Conservation (phyloP, 2,329 filamentous ascomycete species). For the Colletotrichum paranaense region DNA sequence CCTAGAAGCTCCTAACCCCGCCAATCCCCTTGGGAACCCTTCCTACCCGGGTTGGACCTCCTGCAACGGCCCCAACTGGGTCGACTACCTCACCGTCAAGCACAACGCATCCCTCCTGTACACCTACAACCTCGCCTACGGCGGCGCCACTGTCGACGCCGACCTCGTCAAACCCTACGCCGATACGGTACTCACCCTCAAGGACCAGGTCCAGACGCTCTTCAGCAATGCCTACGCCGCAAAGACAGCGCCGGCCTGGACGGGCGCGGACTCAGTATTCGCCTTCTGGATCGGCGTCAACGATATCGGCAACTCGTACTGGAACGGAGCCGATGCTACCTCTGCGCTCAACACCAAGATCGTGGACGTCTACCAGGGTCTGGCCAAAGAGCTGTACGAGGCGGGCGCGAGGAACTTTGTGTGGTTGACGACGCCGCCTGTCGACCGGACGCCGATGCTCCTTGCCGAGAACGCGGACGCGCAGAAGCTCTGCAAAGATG, state of each 20-base stretch:
- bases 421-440: slow-evolving; percentile 68
- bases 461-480: slow-evolving; percentile 49
- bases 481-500: slow-evolving; percentile 50
- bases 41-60: slow-evolving; percentile 62
- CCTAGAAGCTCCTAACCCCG: slow-evolving; percentile 59
- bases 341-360: slow-evolving; percentile 50
- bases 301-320: slow-evolving; percentile 63
- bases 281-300: slow-evolving; percentile 67
- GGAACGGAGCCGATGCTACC: slow-evolving; percentile 42
- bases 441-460: slow-evolving; percentile 64
- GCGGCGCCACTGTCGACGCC: slow-evolving; percentile 65
- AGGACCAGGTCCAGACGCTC: slow-evolving; percentile 57
- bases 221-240: slow-evolving; percentile 42
- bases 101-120: slow-evolving; percentile 58
- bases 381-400: slow-evolving; percentile 59
- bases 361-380: slow-evolving; percentile 54
- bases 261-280: slow-evolving; percentile 52
- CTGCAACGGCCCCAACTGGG: slow-evolving; percentile 63
- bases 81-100: slow-evolving; percentile 58
- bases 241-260: slow-evolving; percentile 50
- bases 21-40: slow-evolving; percentile 73
- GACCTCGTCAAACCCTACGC: slow-evolving; percentile 62
- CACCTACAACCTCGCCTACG: slow-evolving; percentile 65
- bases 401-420: slow-evolving; percentile 68
- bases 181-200: slow-evolving; percentile 59